These are phyloP conservation scores for Cladosporium phlei DNA, from an alignment of 2,329 filamentous ascomycete genomes.

Conservation along the genomic window DNA sequence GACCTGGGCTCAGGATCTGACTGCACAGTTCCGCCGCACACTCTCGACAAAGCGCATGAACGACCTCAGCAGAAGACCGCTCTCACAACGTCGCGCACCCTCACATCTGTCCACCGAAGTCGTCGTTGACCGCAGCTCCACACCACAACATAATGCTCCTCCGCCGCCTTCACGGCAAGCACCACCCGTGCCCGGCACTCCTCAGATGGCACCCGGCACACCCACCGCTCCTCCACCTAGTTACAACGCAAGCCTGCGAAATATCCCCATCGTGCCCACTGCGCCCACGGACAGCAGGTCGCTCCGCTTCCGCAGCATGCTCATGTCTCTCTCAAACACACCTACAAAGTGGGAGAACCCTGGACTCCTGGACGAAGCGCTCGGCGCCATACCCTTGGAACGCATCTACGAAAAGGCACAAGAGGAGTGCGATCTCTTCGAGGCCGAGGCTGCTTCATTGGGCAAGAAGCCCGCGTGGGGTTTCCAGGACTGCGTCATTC, in stretches of 20 bases:
- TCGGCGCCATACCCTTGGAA: slow-evolving; percentile 80
- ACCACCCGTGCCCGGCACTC: slow-evolving; percentile 29
- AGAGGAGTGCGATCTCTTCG: slow-evolving; percentile 82
- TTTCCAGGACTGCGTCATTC: slow-evolving; percentile 94
- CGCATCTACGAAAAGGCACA: slow-evolving; percentile 91
- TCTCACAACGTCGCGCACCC: slow-evolving; percentile 47
- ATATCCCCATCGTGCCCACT: slow-evolving; percentile 66
- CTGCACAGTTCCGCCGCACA: slow-evolving; percentile 78
- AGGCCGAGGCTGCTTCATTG: slow-evolving; percentile 83
- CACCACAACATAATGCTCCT: slow-evolving; percentile 15
- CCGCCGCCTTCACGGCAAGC: slow-evolving; percentile 21
- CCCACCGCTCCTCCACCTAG: slow-evolving; percentile 47
- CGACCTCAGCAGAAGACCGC: slow-evolving; percentile 54
- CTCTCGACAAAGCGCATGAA: slow-evolving; percentile 83
- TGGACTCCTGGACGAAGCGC: slow-evolving; percentile 83
- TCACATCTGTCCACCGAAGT: slow-evolving; percentile 43
- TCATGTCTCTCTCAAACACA: slow-evolving; percentile 79
- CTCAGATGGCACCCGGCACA: slow-evolving; percentile 18
- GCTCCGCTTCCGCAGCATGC: slow-evolving; percentile 58
- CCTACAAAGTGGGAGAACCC: slow-evolving; percentile 96
- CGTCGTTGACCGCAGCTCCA: slow-evolving; percentile 21
- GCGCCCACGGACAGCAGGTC: slow-evolving; percentile 56
- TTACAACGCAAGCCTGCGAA: slow-evolving; percentile 56
- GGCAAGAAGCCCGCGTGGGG: slow-evolving; percentile 81
- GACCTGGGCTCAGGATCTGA: slow-evolving; percentile 72